Base-by-base conservation (phyloP, 768 basidiomycete species). In the Gyrodon lividus region DNA sequence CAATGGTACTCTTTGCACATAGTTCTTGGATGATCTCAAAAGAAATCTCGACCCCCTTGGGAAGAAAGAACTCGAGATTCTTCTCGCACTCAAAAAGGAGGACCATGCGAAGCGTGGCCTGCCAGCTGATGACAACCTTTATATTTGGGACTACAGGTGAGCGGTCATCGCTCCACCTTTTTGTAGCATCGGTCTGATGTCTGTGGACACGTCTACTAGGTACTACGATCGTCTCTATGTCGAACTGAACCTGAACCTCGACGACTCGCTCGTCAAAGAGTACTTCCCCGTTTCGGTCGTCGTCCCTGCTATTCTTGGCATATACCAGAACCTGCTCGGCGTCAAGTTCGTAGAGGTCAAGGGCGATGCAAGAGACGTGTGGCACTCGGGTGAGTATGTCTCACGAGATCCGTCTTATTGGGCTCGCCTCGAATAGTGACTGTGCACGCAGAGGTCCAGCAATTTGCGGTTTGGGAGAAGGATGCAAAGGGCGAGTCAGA, bases 201-300 rank as follows among this genome's bases (percentile, higher is more conserved):
- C 37, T 9, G 6, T 8, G 33, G 24, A 5, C 40, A 20, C 12
- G 3, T 33, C 9, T 17, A 5, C 22, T 19, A 75, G 62, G 54
- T 69, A 67, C 35, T 69, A 69, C 34, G 67, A 67, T 46, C 59
- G 67, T 28, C 55, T 69, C 39, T 88, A 73, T 61, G 72, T 86
- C 47, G 87, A 92, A 68, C 74, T 79, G 59, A 76, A 77, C 19
- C 74, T 93, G 23, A 74, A 77, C 31, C 77, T 92, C 30, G 89
- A 93, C 54, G 88, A 92, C 57, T 79, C 79, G 55, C 73, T 85
- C 12, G 83, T 94, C 57, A 92, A 93, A 69, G 87, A 93, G 65
- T 91, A 92, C 67, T 93, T 95, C 79, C 90, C 91, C 0, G 92
- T 93, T 3, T 75, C 82, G 2, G 80, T 85, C 16, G 89, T 95